These are phyloP conservation scores for Tolypocladium inflatum DNA, from an alignment of 2,329 filamentous ascomycete species.

Conservation along the genomic window DNA sequence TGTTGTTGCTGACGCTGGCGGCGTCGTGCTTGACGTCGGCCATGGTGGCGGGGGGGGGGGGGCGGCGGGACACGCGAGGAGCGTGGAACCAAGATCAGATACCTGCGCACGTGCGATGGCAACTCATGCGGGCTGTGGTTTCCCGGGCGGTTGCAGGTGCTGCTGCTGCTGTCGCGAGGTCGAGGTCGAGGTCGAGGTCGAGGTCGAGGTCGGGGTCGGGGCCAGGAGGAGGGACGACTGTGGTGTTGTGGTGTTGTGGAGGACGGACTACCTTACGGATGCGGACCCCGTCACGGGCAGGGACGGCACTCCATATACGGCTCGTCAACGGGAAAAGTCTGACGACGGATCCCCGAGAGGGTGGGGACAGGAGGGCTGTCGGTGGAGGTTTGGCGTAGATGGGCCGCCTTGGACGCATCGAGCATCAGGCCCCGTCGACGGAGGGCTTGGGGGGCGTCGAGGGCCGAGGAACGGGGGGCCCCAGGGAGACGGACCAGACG, in stretches of 20 bases:
- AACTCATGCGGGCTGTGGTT: neutral
- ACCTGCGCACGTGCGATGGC: neutral
- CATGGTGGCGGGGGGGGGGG: slow-evolving; percentile 6
- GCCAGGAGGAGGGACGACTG: neutral
- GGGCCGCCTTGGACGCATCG: neutral
- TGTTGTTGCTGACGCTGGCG: slow-evolving; percentile 8
- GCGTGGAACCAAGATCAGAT: neutral
- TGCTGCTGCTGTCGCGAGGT: neutral
- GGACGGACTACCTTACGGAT: neutral
- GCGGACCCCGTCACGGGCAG: neutral
- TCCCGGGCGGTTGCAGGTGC: neutral
- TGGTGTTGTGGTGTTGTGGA: neutral
- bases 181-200: neutral
- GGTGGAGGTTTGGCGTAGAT: neutral
- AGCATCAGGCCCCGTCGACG: neutral
- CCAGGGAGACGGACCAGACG: neutral
- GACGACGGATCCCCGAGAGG: neutral
- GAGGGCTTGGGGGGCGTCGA: neutral
- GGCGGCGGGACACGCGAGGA: neutral
- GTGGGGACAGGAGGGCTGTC: neutral
- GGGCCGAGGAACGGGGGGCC: neutral
- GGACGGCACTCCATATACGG: neutral
- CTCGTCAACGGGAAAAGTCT: neutral
- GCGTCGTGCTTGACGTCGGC: slow-evolving; percentile 12
- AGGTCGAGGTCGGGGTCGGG: too few relatives aligned